Evolutionary conservation across 306 rosid genomes (phyloP).

Genomic region (Malus asiatica): DNA sequence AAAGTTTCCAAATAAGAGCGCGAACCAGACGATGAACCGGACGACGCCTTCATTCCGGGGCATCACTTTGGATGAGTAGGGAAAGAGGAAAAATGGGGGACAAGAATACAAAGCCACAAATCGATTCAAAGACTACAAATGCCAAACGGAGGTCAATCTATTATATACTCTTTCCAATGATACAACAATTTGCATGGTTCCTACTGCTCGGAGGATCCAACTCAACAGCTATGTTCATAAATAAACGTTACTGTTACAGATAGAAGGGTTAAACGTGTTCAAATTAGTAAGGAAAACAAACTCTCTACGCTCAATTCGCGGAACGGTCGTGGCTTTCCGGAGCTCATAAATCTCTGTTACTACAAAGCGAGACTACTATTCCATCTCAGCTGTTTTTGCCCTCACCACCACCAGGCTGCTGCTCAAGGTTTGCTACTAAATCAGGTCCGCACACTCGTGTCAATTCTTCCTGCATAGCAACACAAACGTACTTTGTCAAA

Average conservation of each 20-base stretch:
- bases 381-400: constrained; percentile 23
- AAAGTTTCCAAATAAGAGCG: no score
- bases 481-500: background rate
- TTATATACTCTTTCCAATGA: constrained; percentile 11
- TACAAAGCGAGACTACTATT: constrained; percentile 3
- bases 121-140: no score
- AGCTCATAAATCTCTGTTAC: constrained; percentile 30
- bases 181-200: constrained; percentile 12
- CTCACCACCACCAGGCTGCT: constrained; percentile 14
- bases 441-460: constrained; percentile 77
- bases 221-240: constrained; percentile 7
- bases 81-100: background rate
- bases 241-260: constrained; percentile 10
- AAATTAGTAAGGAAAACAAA: constrained; percentile 43
- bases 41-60: background rate
- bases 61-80: background rate
- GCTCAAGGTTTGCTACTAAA: constrained; percentile 57
- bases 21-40: no score
- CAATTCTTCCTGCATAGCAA: constrained; percentile 69
- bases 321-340: constrained; percentile 24
- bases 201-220: background rate
- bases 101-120: no score
- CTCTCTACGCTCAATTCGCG: constrained; percentile 32
- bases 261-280: constrained; percentile 37
- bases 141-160: background rate